Base-by-base conservation (phyloP, 306 rosid species). In the Malus fusca region DNA sequence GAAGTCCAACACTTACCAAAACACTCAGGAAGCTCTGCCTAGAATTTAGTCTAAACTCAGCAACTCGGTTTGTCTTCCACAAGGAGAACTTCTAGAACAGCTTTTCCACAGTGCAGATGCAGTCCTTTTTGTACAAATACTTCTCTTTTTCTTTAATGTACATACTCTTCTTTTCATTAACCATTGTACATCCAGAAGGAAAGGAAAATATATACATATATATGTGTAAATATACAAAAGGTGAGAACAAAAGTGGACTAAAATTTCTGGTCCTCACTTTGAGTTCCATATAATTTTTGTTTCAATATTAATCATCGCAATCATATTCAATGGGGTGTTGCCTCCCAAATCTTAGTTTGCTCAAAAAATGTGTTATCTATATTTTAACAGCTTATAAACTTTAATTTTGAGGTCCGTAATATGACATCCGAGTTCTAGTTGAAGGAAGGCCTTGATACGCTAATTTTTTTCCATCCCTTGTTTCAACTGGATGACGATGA, bases 31-130 rank as follows among this genome's bases (percentile, higher is more conserved):
- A 70, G 4, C 84, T 81, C 13, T 87, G 91, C 83, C 79, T 70
- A 75, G 88, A 81, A 40, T 85, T 80, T 70, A 85, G 84, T 73
- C 18, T 69, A 61, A 74, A 79, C 73, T 67, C 84, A 21, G 69
- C 85, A 64, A 85, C 91, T 25, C 90, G 94, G 30, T 93, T 93
- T 76, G 86, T 84, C 14, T 93, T 93, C 81, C 91, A 93, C 80
- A 91, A 93, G 87, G 98, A 93, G 86, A 93, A 91, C 75, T 93
- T 93, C 81, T 94, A 89, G 85, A 77, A 53, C 64, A 56, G 77
- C 43, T 53, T 53, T n/a, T 17, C 33, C 71, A 23, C 3, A 22
- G 15, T 30, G 43, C 60, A 26, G 28, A 21, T 8, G 13, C 2
- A 79, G 23, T 10, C 31, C 55, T 48, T 15, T 6, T 68, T 48